Evolutionary conservation across 2,329 filamentous ascomycete species (phyloP).

Genomic region (Aspergillus pseudoviridinutans): DNA sequence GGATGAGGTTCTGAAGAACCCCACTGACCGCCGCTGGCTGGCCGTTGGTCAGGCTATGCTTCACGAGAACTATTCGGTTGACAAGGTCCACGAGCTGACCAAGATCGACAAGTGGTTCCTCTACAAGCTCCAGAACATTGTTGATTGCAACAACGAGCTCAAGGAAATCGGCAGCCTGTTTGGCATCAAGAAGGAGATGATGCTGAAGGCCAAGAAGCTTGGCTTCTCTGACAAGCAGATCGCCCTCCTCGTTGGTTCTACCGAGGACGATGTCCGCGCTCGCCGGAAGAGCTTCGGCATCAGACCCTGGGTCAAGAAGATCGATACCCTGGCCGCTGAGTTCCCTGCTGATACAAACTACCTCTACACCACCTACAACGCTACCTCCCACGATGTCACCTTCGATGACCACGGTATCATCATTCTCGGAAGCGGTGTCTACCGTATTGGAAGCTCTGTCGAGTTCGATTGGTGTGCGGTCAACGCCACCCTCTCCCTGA

Average conservation of each 20-base stretch:
- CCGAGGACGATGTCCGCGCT: slow-evolving; percentile 85
- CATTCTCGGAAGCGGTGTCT: slow-evolving; percentile 90
- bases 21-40: slow-evolving; percentile 94
- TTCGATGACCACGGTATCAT: slow-evolving; percentile 91
- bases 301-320: slow-evolving; percentile 95
- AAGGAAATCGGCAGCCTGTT: slow-evolving; percentile 78
- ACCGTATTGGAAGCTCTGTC: slow-evolving; percentile 94
- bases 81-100: slow-evolving; percentile 85
- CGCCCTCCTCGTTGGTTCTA: slow-evolving; percentile 74
- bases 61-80: slow-evolving; percentile 91
- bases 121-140: slow-evolving; percentile 96
- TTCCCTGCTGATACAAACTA: slow-evolving; percentile 96
- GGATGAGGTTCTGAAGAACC: slow-evolving; percentile 84
- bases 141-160: slow-evolving; percentile 81
- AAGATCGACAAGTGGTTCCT: slow-evolving; percentile 99
- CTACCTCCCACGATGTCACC: slow-evolving; percentile 83
- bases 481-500: slow-evolving; percentile 77
- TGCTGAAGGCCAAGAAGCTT: slow-evolving; percentile 92
- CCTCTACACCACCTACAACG: slow-evolving; percentile 97
- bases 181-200: slow-evolving; percentile 79
- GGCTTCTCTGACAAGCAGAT: slow-evolving; percentile 98
- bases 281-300: slow-evolving; percentile 82
- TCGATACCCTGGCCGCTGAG: slow-evolving; percentile 94
- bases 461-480: slow-evolving; percentile 99
- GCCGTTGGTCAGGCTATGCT: slow-evolving; percentile 97